phyloP scores from a whole-genome alignment of 331 rosid genomes.

The Dryas integrifolia region DNA sequence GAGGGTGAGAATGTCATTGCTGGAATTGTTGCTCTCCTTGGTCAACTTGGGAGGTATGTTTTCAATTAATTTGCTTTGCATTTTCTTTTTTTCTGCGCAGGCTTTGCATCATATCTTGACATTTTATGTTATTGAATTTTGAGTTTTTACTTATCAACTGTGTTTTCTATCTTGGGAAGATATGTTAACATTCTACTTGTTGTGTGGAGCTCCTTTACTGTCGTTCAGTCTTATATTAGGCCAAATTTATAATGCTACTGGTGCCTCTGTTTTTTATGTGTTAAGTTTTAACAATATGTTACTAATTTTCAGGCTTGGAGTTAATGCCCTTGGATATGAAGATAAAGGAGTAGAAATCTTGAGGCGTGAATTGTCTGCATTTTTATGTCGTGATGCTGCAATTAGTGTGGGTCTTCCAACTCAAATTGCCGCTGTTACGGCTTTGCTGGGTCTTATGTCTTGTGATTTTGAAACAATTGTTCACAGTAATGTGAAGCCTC shows the following conservation, averaged over 20 bases:
- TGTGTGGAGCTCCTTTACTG: background rate
- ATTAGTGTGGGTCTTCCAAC: constrained; percentile 35
- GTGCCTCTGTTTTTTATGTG: background rate
- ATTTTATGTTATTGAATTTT: background rate
- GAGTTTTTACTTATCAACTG: background rate
- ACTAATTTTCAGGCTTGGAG: constrained; percentile 59
- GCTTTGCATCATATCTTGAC: background rate
- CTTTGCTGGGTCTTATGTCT: constrained; percentile 58
- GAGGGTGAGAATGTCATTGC: constrained; percentile 39
- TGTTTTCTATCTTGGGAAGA: background rate
- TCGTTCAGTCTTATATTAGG: background rate
- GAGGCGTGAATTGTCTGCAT: constrained; percentile 46
- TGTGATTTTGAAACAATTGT: constrained; percentile 51
- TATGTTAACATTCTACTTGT: background rate
- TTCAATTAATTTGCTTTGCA: constrained; percentile 16
- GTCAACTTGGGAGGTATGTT: constrained; percentile 84
- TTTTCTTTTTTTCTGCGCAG: background rate
- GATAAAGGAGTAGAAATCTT: constrained; percentile 52
- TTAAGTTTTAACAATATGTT: constrained; percentile 3
- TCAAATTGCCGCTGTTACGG: constrained; percentile 54
- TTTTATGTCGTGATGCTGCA: constrained; percentile 35
- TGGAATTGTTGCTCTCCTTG: constrained; percentile 64
- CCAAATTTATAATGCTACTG: background rate
- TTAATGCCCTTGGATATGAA: constrained; percentile 60
- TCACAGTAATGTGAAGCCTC: constrained; percentile 29